phyloP scores from a whole-genome alignment of 805 yeast genomes.

The Diddensiella santjacobensis region DNA sequence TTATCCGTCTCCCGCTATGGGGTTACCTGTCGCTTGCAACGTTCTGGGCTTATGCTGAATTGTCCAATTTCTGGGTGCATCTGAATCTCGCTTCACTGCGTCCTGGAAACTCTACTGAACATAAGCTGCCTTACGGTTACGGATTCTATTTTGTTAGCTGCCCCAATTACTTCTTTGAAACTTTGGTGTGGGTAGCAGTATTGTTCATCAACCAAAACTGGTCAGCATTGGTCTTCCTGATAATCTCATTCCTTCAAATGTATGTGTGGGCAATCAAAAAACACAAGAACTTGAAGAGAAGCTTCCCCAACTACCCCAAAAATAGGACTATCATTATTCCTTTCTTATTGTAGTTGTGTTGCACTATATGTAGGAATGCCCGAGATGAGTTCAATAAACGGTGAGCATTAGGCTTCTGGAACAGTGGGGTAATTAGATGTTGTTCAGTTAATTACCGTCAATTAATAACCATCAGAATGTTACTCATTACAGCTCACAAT shows the following conservation, averaged over 20 bases:
- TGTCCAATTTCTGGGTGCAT: slow-evolving; percentile 72
- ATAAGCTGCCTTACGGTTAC: slow-evolving; percentile 76
- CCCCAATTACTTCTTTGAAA: slow-evolving; percentile 93
- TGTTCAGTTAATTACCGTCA: too few species aligned
- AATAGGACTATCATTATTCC: slow-evolving; percentile 42
- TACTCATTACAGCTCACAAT: too few species aligned
- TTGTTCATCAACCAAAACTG: slow-evolving; percentile 73
- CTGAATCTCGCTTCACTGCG: slow-evolving; percentile 55
- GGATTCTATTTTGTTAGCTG: slow-evolving; percentile 78
- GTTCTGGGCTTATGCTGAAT: slow-evolving; percentile 50
- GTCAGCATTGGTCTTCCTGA: slow-evolving; percentile 66
- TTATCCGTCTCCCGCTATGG: slow-evolving; percentile 9
- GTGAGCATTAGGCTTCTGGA: too few species aligned
- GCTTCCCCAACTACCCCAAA: slow-evolving; percentile 77
- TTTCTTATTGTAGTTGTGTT: not conserved
- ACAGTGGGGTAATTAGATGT: too few species aligned
- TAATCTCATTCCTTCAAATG: slow-evolving; percentile 79
- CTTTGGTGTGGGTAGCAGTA: slow-evolving; percentile 66
- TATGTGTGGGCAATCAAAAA: slow-evolving; percentile 87
- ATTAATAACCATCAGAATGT: too few species aligned
- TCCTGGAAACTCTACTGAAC: slow-evolving; percentile 51
- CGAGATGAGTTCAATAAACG: too few species aligned
- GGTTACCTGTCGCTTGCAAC: slow-evolving; percentile 18
- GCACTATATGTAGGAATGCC: too few species aligned
- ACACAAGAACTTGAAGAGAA: slow-evolving; percentile 61